Base-by-base conservation (phyloP, 2,329 filamentous ascomycete species). In the Talaromyces sp. region DNA sequence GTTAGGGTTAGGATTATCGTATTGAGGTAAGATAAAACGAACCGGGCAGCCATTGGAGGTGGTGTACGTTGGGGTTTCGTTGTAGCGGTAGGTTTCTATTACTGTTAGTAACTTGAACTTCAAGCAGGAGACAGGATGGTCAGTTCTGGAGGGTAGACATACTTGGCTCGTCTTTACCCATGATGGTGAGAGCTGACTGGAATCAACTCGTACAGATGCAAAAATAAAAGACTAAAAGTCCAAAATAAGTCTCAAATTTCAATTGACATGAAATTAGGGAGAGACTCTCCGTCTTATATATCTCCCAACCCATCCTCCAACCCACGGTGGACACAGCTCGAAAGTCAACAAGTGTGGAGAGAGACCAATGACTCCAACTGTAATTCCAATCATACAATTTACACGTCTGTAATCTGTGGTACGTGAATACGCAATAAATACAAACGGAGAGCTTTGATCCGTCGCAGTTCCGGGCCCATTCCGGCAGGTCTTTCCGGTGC, bases 21-120 rank as follows among this genome's bases (percentile, higher is more conserved):
- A 22, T 6, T 13, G 31, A 6, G 25, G 1, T 17, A 7, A 11
- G 11, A 29, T 11, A 19, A 19, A 15, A 68, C 63, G 27, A 67
- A 78, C 76, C 63, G 86, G 85, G 49, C 81, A 83, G 71, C 85
- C 86, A 80, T 86, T 87, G 73, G 85, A 87, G 36, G 84, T 83
- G 11, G 85, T 87, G 74, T 87, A 87, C 68, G 84, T 79, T 58
- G 85, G 85, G 71, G 81, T 82, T 75, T 88, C 84, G 70, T 84
- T 79, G 75, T 88, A 88, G 68, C 82, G 82, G 74, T 79, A 79
- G 65, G 76, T 77, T 64, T 74, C 77, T 79, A 47, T 19, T 49
- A n/a, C 22, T 15, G 53, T 56, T 22, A 56, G 31, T 25, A 22
- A 38, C n/a, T 15, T 15, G 11, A 5, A 17, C 5, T 13, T 22